A percentile compares a stretch with the other conserved stretches of the same genome.
Evolutionary conservation across 805 yeast species (phyloP).

Genomic region (Brettanomyces anomalus): DNA sequence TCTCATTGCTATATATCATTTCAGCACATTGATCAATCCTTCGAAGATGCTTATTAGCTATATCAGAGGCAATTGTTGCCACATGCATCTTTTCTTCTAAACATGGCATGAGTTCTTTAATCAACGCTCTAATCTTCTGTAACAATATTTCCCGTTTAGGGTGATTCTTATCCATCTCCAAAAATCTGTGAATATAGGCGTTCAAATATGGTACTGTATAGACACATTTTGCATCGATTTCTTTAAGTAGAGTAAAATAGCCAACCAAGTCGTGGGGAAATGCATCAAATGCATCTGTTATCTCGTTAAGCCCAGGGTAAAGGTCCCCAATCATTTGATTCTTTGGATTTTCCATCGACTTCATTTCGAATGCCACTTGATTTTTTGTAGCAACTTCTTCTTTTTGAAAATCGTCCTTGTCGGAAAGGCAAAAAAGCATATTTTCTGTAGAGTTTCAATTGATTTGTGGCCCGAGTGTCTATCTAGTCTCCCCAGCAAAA

Average conservation of each 20-base stretch:
- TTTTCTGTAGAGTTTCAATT: no score
- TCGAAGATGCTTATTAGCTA: constrained; percentile 54
- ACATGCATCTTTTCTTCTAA: constrained; percentile 97
- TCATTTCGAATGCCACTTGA: no score
- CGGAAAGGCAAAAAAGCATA: no score
- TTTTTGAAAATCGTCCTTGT: no score
- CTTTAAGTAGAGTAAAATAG: constrained; percentile 80
- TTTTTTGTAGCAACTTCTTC: no score
- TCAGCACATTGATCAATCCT: constrained; percentile 78
- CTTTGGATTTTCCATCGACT: no score
- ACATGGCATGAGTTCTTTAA: constrained; percentile 77
- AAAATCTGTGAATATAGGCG: constrained; percentile 40
- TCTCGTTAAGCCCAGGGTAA: constrained; percentile 85
- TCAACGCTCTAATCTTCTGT: constrained; percentile 32
- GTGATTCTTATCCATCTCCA: constrained; percentile 28
- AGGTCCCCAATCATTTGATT: no score
- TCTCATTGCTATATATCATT: constrained; percentile 63
- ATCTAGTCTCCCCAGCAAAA: no score
- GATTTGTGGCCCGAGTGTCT: no score
- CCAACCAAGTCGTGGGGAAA: constrained; percentile 76
- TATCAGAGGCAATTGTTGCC: constrained; percentile 81
- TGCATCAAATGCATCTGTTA: constrained; percentile 85
- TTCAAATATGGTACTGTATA: constrained; percentile 61
- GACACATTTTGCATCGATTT: constrained; percentile 91
- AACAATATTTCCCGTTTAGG: constrained; percentile 31